Evolutionary conservation across 2,329 filamentous ascomycete genomes (phyloP).

Genomic region (Aciculosporium take): DNA sequence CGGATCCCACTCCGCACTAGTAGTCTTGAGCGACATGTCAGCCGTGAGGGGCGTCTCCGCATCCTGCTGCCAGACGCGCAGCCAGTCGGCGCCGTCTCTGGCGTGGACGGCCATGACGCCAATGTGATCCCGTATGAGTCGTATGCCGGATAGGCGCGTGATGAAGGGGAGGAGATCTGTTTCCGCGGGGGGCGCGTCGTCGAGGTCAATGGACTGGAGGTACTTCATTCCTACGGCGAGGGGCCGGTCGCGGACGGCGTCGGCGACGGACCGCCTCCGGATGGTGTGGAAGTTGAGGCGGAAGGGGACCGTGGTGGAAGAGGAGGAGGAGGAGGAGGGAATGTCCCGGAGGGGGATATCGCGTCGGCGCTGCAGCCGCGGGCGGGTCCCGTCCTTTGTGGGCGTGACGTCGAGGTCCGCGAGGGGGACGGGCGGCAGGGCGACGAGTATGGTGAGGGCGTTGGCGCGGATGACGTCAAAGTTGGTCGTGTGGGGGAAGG

Average conservation of each 20-base stretch:
- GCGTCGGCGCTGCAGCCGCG: constrained; percentile 3
- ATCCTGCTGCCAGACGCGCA: constrained; percentile 6
- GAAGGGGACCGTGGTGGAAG: background rate
- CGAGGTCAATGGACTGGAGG: constrained; percentile 5
- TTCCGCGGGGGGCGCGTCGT: background rate
- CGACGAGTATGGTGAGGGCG: constrained; percentile 5
- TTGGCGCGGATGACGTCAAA: constrained; percentile 7
- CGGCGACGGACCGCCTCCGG: constrained; percentile 1
- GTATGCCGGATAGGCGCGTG: background rate
- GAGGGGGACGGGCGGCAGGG: constrained; percentile 6
- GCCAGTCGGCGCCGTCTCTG: constrained; percentile 5
- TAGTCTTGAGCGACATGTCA: background rate
- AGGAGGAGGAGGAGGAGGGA: background rate
- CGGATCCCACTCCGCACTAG: constrained; percentile 2
- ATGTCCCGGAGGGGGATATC: background rate
- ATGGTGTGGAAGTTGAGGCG: constrained; percentile 6
- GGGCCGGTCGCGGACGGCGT: background rate
- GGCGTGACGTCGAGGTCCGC: constrained; percentile 1
- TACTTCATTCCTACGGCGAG: constrained; percentile 5
- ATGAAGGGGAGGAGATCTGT: constrained; percentile 1
- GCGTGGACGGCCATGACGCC: constrained; percentile 5
- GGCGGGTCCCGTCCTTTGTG: constrained; percentile 1
- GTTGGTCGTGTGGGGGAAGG: constrained; percentile 7
- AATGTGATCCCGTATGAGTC: constrained; percentile 5
- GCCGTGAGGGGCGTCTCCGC: background rate